Percentiles rank a stretch among this genome's conserved stretches.
Evolutionary conservation across 2,329 filamentous ascomycete genomes (phyloP).

Genomic region (Aspergillus niger): DNA sequence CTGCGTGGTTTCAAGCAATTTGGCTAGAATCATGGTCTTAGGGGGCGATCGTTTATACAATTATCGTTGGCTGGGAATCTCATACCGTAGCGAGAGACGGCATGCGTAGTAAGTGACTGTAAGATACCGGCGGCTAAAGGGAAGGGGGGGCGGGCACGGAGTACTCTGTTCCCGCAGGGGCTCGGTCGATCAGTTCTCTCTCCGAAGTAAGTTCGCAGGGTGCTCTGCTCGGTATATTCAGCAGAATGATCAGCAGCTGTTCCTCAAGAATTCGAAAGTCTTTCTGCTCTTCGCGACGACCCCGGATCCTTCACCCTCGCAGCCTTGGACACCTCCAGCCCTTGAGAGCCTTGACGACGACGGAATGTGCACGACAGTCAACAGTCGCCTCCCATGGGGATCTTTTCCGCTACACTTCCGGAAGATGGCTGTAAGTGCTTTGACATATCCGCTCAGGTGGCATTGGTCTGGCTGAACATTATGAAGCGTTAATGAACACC

Average conservation of each 20-base stretch:
- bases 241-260: too few species aligned
- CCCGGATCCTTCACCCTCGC: neutral
- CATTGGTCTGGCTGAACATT: neutral
- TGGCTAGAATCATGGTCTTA: neutral
- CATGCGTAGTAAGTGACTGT: too few species aligned
- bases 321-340: neutral
- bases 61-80: too few species aligned
- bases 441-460: neutral
- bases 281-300: neutral
- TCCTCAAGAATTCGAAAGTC: neutral
- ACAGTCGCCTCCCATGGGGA: constrained; percentile 2
- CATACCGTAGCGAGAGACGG: too few species aligned
- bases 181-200: too few species aligned
- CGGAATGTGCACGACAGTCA: neutral
- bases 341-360: neutral
- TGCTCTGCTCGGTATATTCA: too few species aligned
- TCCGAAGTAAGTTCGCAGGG: too few species aligned
- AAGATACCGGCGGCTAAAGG: too few species aligned
- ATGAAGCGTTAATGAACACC: constrained; percentile 22
- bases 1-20: neutral
- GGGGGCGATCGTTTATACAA: too few species aligned
- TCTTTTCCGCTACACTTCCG: constrained; percentile 24
- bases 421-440: constrained; percentile 27
- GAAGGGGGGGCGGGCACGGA: too few species aligned
- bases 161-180: too few species aligned